phyloP scores from a whole-genome alignment of 768 basidiomycete genomes.

The Imleria badia region DNA sequence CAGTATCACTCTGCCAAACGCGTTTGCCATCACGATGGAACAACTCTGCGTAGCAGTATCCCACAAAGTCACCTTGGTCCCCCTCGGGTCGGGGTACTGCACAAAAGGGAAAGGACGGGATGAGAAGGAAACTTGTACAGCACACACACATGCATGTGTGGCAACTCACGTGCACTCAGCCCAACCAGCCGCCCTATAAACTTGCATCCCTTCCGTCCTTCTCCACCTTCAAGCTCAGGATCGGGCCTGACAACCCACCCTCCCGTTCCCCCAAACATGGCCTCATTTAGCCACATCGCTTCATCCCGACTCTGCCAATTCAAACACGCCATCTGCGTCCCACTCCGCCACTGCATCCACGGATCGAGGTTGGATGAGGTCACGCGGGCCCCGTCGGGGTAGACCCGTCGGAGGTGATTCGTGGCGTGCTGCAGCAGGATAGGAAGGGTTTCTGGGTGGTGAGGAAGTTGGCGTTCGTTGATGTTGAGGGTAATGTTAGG shows the following conservation, averaged over 20 bases:
- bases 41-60: slow-evolving; percentile 48
- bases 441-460: slow-evolving; percentile 37
- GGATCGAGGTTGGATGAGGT: slow-evolving; percentile 55
- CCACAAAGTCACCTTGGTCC: slow-evolving; percentile 34
- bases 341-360: slow-evolving; percentile 52
- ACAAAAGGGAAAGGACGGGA: not conserved
- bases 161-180: slow-evolving; percentile 42
- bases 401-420: slow-evolving; percentile 53
- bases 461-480: slow-evolving; percentile 49
- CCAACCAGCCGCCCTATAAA: slow-evolving; percentile 41
- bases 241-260: slow-evolving; percentile 58
- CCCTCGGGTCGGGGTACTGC: slow-evolving; percentile 49
- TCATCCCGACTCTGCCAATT: slow-evolving; percentile 65
- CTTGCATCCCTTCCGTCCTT: slow-evolving; percentile 3
- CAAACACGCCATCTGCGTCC: slow-evolving; percentile 55
- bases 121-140: not conserved
- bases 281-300: slow-evolving; percentile 62
- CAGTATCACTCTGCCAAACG: slow-evolving; percentile 43
- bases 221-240: slow-evolving; percentile 18
- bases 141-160: not conserved
- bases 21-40: slow-evolving; percentile 40
- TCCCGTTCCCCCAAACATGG: slow-evolving; percentile 53
- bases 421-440: slow-evolving; percentile 44
- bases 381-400: slow-evolving; percentile 57
- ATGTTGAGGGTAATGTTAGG: slow-evolving; percentile 59